Base-by-base conservation (phyloP, 73 alveolate species). In the Paraurostyla sp. region DNA sequence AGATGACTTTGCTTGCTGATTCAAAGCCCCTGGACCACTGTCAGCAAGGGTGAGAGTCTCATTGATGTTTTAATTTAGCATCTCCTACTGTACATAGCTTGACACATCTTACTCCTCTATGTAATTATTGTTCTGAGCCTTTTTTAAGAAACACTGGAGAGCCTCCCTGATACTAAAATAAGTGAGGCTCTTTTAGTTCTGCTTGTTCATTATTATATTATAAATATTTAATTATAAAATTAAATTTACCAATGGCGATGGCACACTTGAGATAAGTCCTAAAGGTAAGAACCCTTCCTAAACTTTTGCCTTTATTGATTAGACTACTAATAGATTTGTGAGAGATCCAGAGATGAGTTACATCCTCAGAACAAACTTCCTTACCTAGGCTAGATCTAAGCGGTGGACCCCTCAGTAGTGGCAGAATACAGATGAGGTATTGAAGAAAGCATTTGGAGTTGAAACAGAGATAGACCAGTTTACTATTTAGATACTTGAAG, bases 101-200 rank as follows among this genome's bases (percentile, higher is more conserved):
- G 71, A 32, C 11, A 89, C 54, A 15, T 89, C 95, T 20, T 49
- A 40, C 43, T 89, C 95, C 38, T 89, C 95, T 20, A 89, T 80
- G 51, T 18, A 80, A 16, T 87, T 33, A 6, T 59, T 58, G 32
- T 50, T 78, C 29, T 65, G 46, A 63, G 42, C 76, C 49, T 81
- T 80, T 33, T 71, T 23, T 13, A 82, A 25, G 50, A 89, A 82
- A 42, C 90, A 62, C 15, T 48, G 57, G 3, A 89, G 27, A n/a
- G 88, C 68, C 69, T 80, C 91, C 33, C 73, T 42, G 68, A 89
- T 82, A 22, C 82, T 60, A 63, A 82, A 89, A 81, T 38, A 82
- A 2, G 81, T 41, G 16, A 89, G 78, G 38, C 73, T 40, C 42
- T 63, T 81, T 7, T 71, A 23, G 48, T 89, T 89, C 18, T 52